These are phyloP conservation scores for Rhododendron henanense DNA, from an alignment of 148 eudicot genomes.

Conservation along the genomic window DNA sequence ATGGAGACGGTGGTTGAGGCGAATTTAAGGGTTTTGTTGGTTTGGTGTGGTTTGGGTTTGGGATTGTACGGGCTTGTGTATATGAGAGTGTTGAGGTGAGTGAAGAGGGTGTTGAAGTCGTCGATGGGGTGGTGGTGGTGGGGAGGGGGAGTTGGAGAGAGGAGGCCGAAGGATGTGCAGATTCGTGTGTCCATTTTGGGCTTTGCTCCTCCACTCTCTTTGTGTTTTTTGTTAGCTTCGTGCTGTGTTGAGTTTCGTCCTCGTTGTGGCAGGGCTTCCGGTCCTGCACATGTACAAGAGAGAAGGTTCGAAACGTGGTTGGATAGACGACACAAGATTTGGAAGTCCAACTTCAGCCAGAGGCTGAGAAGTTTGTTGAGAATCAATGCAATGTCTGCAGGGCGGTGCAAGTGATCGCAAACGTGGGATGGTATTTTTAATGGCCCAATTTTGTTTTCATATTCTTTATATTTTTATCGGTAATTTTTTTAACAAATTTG, in stretches of 20 bases:
- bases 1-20: slow-evolving; percentile 55
- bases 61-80: no score
- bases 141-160: slow-evolving; percentile 14
- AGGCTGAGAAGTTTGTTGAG: background rate
- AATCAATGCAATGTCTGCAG: no score
- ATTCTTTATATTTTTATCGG: no score
- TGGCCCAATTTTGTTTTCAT: no score
- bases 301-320: background rate
- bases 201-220: background rate
- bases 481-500: no score
- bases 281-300: background rate
- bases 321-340: background rate
- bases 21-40: no score
- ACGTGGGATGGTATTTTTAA: no score
- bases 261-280: background rate
- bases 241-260: background rate
- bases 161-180: slow-evolving; percentile 33
- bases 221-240: background rate
- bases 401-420: no score
- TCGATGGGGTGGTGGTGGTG: slow-evolving; percentile 6
- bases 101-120: slow-evolving; percentile 5
- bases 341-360: background rate
- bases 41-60: no score
- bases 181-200: slow-evolving; percentile 31
- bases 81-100: no score